Base-by-base conservation (phyloP, 1,284 basidiomycete species). In the Rhodotorula glutinis region DNA sequence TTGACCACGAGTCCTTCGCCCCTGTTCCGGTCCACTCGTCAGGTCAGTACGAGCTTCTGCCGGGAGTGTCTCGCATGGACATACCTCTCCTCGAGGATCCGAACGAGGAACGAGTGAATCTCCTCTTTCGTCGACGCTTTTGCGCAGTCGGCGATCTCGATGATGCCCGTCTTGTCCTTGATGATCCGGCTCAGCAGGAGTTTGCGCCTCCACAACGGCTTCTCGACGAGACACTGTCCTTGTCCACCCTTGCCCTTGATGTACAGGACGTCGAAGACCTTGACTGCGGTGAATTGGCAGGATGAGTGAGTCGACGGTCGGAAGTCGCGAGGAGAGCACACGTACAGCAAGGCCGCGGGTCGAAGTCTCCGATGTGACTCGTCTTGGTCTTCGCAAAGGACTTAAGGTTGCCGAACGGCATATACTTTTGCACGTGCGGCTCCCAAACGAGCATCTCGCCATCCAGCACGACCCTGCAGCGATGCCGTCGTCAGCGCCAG, bases 401-500 rank as follows among this genome's bases (percentile, higher is more conserved):
- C 79, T 97, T 98, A 58, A 98, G 80, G 0, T 87, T 89, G 1
- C 93, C 94, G 73, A 98, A 97, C 0, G 92, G 90, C 17, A 94
- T 81, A 75, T 91, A 90, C 53, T 89, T 85, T 71, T 89, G 87
- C 0, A 90, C 86, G 2, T 88, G 82, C 0, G 93, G 93, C 77
- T 97, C 93, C 89, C 90, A 96, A 4, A 94, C 94, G 52, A 98
- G 81, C 93, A 98, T 96, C 78, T 98, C 94, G 0, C 94, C 93
- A 73, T 97, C 93, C 23, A 97, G 80, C 53, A 97, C 91, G 73
- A 93, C 87, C 58, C 93, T 95, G 67, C 9, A 23, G 58, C 33
- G 11, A 11, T 38, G 33, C 11, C 33, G 33, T 38, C 33, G 33
- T 38, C 33, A 38, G 33, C 11, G 21, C 27, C 19, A 29, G 27